phyloP scores from a whole-genome alignment of 108 stramenopile species.

The Skeletonema tropicum region DNA sequence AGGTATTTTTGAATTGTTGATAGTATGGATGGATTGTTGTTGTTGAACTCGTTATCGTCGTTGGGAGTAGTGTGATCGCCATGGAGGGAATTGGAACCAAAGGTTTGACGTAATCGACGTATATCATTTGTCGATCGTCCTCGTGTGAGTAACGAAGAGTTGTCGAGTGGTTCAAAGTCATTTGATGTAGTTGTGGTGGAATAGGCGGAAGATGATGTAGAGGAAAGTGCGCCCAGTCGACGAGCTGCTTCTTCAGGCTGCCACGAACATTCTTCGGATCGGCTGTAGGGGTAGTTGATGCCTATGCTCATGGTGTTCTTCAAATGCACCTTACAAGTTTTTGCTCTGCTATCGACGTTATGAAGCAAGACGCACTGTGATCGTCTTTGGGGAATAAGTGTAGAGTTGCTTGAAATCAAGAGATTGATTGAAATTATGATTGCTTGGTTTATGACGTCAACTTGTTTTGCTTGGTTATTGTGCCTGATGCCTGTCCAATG shows the following conservation, averaged over 20 bases:
- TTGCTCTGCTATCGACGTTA: too few species aligned
- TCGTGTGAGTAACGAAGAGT: constrained; percentile 56
- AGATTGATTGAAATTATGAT: too few species aligned
- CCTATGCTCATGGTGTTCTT: background rate
- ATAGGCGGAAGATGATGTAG: background rate
- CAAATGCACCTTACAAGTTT: too few species aligned
- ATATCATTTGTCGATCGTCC: constrained; percentile 66
- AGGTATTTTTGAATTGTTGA: background rate
- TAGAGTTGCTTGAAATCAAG: too few species aligned
- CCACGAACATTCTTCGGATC: constrained; percentile 87
- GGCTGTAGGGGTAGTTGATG: constrained; percentile 67
- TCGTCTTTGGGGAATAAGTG: too few species aligned
- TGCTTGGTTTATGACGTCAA: too few species aligned
- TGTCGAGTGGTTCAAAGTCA: background rate
- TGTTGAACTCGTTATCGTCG: too few species aligned
- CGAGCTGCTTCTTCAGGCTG: constrained; percentile 79
- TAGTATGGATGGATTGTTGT: too few species aligned
- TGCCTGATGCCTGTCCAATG: too few species aligned
- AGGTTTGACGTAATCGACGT: constrained; percentile 41
- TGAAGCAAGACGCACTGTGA: too few species aligned
- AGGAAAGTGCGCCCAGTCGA: constrained; percentile 54
- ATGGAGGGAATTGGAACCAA: constrained; percentile 66
- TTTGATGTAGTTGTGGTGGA: too few species aligned
- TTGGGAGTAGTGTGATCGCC: constrained; percentile 58
- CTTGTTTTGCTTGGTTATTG: too few species aligned